Base-by-base conservation (phyloP, 495 filamentous ascomycete species). In the Xylaria telfairii region DNA sequence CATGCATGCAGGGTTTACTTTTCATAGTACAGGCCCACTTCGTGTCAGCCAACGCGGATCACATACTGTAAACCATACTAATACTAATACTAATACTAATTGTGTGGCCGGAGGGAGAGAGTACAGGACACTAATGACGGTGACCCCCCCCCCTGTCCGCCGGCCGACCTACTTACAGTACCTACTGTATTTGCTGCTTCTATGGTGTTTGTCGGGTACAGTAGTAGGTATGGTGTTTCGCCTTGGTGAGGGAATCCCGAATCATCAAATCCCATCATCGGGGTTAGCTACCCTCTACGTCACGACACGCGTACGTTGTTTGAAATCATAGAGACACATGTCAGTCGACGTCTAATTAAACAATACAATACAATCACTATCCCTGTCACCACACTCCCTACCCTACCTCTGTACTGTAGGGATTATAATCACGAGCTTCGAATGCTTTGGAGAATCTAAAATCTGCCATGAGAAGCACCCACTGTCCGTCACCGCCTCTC, bases 261-360 rank as follows among this genome's bases (percentile, higher is more conserved):
- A 19, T 34, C 54, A 15, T 15, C 34, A 19, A 57, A 5, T 34
- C 56, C 56, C 56, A 13, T 37, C 30, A 21, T 37, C 15, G 30
- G 32, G 10, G 30, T 59, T 21, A 59, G 32, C 32, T 59, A 37
- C 56, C 37, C n/a, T 42, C 4, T 42, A 34, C 32, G 24, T n/a
- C 60, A 46, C 12, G 17, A 17, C 39, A 19, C 42, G n/a, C 46
- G 19, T 53, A 32, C 32, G 44, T 65, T 49, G n/a, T 28, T 42
- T 62, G 34, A 37, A 6, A 28, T 42, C 21, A 24, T 28, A 32
- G 46, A 51, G 62, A 44, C 28, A 65, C 44, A 17, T 47, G 47
- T 66, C n/a, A 26, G 32, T 26, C 46, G 64, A 53, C 47, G 64
- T 66, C 46, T 39, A 66, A 54, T 66, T 28, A 65, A 65, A 49